A percentile compares a stretch with the other conserved stretches of the same genome.
These are phyloP conservation scores for Cercospora nicotianae DNA, from an alignment of 2,329 filamentous ascomycete genomes.

Conservation along the genomic window DNA sequence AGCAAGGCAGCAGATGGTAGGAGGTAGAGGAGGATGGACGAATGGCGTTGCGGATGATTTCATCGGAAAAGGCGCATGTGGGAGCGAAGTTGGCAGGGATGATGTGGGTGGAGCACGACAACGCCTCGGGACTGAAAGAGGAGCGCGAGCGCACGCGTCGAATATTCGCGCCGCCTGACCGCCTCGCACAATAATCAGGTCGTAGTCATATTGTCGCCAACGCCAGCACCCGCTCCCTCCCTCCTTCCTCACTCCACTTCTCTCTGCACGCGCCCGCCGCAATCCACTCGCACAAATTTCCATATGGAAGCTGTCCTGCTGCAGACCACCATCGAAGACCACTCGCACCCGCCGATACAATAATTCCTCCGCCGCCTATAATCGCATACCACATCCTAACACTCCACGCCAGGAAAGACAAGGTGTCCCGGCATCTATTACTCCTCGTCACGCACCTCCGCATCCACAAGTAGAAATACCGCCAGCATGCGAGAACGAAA, in stretches of 20 bases:
- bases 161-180: not conserved
- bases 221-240: not conserved
- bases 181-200: not conserved
- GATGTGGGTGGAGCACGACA: not conserved
- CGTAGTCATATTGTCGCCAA: not conserved
- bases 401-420: not conserved
- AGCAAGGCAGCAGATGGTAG: not conserved
- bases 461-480: not conserved
- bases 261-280: not conserved
- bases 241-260: not conserved
- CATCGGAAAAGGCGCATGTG: not conserved
- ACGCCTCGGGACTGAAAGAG: not conserved
- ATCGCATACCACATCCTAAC: not conserved
- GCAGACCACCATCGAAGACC: conserved; percentile 9
- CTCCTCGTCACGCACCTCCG: not conserved
- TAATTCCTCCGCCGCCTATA: conserved; percentile 6
- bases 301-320: conserved; percentile 12
- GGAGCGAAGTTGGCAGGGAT: not conserved
- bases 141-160: not conserved
- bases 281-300: not conserved
- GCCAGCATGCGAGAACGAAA: conserved; percentile 27
- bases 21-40: not conserved
- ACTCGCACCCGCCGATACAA: conserved; percentile 28
- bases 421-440: not conserved
- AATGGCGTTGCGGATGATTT: not conserved